Evolutionary conservation across 305 asterid species (phyloP).

Genomic region (Ilex paraguariensis): DNA sequence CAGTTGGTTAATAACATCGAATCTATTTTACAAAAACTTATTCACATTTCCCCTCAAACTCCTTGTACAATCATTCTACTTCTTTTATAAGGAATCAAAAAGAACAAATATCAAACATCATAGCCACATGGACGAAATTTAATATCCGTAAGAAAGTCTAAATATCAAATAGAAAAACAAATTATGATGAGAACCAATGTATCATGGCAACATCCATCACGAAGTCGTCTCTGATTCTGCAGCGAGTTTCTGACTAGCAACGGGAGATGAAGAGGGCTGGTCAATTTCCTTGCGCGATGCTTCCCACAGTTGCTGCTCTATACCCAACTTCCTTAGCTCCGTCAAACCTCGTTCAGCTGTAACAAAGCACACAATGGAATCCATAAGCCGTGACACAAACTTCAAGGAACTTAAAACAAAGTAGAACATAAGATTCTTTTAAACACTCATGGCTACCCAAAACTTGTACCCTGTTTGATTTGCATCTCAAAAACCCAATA

Average conservation of each 20-base stretch:
- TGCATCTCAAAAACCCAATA: too few relatives aligned
- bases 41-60: too few relatives aligned
- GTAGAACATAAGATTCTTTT: too few relatives aligned
- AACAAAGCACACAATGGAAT: constrained; percentile 2
- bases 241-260: constrained; percentile 29
- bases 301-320: constrained; percentile 94
- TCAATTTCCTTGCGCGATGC: constrained; percentile 88
- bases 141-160: too few relatives aligned
- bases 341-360: constrained; percentile 83
- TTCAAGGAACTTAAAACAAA: neutral
- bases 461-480: too few relatives aligned
- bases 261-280: constrained; percentile 27
- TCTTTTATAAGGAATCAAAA: too few relatives aligned
- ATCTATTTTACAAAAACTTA: too few relatives aligned
- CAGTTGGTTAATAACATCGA: too few relatives aligned
- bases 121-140: too few relatives aligned
- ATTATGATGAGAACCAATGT: neutral
- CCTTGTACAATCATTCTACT: too few relatives aligned
- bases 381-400: neutral
- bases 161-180: neutral
- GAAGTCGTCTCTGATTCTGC: constrained; percentile 36
- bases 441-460: too few relatives aligned
- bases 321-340: constrained; percentile 88
- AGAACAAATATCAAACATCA: too few relatives aligned
- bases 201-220: constrained; percentile 1